phyloP scores from a whole-genome alignment of 306 rosid genomes.

The Luffa aegyptiaca region DNA sequence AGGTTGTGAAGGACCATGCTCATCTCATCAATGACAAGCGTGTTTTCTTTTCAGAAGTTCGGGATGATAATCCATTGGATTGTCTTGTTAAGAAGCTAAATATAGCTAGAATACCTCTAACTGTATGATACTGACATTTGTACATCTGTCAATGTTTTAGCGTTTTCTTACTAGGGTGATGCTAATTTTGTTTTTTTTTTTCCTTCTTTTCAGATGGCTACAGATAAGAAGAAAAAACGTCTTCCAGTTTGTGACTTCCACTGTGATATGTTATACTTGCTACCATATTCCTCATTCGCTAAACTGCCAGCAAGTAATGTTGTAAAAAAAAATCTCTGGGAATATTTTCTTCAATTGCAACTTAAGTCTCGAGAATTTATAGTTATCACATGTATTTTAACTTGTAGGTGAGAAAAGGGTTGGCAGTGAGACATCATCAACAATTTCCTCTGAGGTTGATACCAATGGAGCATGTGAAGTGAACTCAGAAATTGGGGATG shows the following conservation, averaged over 20 bases:
- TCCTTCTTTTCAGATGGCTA: conserved; percentile 23
- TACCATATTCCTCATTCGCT: conserved; percentile 46
- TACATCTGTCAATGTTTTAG: neutral
- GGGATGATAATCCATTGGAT: conserved; percentile 56
- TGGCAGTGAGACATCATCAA: conserved; percentile 50
- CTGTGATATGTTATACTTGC: conserved; percentile 41
- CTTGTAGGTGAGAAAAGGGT: conserved; percentile 22
- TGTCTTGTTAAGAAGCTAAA: conserved; percentile 39
- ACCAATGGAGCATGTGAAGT: conserved; percentile 21
- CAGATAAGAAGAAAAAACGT: conserved; percentile 17
- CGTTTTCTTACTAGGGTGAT: neutral
- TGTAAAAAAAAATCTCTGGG: neutral
- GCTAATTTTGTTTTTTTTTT: neutral
- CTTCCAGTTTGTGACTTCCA: conserved; percentile 37
- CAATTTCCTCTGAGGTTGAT: conserved; percentile 54
- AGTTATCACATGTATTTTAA: neutral
- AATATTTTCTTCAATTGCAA: neutral
- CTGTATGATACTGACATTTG: conserved; percentile 19
- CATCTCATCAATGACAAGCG: conserved; percentile 46
- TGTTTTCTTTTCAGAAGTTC: conserved; percentile 64
- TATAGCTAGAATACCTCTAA: conserved; percentile 26
- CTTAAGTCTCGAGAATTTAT: neutral
- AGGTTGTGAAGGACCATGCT: conserved; percentile 41
- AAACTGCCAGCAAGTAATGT: conserved; percentile 45
- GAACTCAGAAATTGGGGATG: conserved; percentile 16